These are phyloP conservation scores for Monilinia vaccinii-corymbosi DNA, from an alignment of 2,329 filamentous ascomycete genomes.

Conservation along the genomic window DNA sequence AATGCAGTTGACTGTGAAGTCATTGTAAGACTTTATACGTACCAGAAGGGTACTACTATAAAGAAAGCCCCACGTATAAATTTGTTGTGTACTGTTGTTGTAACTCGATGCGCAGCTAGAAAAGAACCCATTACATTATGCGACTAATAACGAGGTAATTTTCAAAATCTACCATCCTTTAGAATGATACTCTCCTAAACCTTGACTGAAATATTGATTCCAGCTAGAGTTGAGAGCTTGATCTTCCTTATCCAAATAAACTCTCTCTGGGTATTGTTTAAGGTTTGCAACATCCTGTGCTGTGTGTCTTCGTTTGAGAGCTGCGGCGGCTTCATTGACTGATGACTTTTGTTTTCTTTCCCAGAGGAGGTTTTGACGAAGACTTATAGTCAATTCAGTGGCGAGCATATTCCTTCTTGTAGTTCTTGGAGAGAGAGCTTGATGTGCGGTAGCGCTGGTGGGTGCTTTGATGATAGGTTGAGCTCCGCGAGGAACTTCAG, in stretches of 20 bases:
- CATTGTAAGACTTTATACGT: conserved; percentile 22
- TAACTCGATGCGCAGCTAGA: conserved; percentile 17
- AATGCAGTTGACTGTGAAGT: conserved; percentile 28
- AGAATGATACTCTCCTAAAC: conserved; percentile 71
- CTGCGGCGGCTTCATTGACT: conserved; percentile 68
- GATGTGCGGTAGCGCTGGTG: conserved; percentile 47
- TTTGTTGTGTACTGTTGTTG: conserved; percentile 7
- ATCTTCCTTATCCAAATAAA: conserved; percentile 47
- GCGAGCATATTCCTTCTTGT: conserved; percentile 93
- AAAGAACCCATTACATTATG: conserved; percentile 20
- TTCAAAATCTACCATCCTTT: conserved; percentile 62
- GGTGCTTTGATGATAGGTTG: conserved; percentile 74
- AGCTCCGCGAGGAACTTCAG: conserved; percentile 44
- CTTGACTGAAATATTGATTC: conserved; percentile 80
- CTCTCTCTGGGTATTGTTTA: conserved; percentile 65
- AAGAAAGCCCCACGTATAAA: conserved; percentile 24
- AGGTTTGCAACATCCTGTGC: conserved; percentile 86
- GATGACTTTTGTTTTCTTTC: conserved; percentile 85
- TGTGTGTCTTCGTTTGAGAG: conserved; percentile 82
- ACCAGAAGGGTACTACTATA: conserved; percentile 18
- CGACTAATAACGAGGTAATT: conserved; percentile 16
- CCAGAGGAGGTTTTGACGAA: conserved; percentile 86
- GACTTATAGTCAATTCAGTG: conserved; percentile 85
- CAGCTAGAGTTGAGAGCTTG: conserved; percentile 58
- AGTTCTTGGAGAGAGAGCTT: conserved; percentile 80